A percentile compares a stretch with the other conserved stretches of the same genome.
Conservation (phyloP, 371 early-diverging fungal species). For the Rhizopus stolonifer region DNA sequence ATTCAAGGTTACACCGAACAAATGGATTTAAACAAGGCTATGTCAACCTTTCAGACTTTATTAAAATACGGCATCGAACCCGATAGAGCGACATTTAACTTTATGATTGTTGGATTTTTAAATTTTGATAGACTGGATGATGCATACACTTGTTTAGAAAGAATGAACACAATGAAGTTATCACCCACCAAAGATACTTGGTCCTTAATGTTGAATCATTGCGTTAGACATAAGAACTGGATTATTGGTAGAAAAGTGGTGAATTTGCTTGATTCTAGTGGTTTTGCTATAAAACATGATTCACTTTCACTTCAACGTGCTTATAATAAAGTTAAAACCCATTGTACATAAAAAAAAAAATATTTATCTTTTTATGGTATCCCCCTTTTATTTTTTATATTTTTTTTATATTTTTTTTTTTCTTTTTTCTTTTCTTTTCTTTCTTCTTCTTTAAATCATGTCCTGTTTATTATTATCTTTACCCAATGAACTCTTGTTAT, state of each 20-base stretch:
- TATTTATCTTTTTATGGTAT: constrained; percentile 1
- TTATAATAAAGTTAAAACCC: constrained; percentile 35
- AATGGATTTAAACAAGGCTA: constrained; percentile 30
- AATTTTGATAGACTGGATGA: constrained; percentile 33
- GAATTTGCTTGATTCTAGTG: constrained; percentile 30
- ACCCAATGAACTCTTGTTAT: constrained; percentile 42
- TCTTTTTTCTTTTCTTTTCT: constrained; percentile 5
- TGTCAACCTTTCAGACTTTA: constrained; percentile 38
- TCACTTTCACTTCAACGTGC: constrained; percentile 27
- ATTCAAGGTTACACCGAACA: constrained; percentile 42
- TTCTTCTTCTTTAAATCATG: constrained; percentile 4
- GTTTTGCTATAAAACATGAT: constrained; percentile 33
- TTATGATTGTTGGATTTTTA: constrained; percentile 42
- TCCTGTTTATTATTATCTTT: constrained; percentile 19
- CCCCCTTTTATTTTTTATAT: constrained; percentile 3
- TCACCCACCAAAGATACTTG: constrained; percentile 45
- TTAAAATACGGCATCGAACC: constrained; percentile 29
- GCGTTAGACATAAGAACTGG: constrained; percentile 27
- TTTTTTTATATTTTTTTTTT: constrained; percentile 8
- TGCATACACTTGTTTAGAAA: constrained; percentile 34
- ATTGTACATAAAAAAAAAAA: constrained; percentile 14
- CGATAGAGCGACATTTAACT: constrained; percentile 47
- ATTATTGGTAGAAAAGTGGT: constrained; percentile 23
- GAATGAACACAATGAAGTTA: constrained; percentile 29
- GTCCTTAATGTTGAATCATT: constrained; percentile 34